Conservation (phyloP, 2,329 filamentous ascomycete species). For the Emergomyces pasteurianus region DNA sequence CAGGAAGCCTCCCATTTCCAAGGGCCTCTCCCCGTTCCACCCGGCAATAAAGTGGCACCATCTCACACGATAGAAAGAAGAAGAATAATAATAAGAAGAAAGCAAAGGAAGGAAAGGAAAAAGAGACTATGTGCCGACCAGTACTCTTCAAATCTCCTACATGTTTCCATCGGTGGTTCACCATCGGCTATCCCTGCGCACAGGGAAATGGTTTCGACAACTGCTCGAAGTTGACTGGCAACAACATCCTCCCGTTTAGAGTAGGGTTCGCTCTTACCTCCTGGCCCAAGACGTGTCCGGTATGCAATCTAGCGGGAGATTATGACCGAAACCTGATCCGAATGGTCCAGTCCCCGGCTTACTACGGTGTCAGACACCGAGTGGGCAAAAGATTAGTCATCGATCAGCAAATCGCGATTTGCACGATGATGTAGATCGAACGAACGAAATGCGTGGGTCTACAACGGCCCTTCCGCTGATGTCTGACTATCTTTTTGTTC, state of each 20-base stretch:
- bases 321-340: constrained; percentile 21
- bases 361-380: constrained; percentile 2
- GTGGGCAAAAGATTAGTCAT: constrained; percentile 1
- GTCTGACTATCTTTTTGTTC: neutral
- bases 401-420: neutral
- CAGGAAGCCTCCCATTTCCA: neutral
- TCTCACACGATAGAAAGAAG: neutral
- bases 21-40: no score
- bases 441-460: neutral
- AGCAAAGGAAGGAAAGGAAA: no score
- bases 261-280: constrained; percentile 11
- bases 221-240: constrained; percentile 13
- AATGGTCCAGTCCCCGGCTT: constrained; percentile 11
- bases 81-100: no score
- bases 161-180: constrained; percentile 40
- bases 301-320: constrained; percentile 19
- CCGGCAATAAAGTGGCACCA: neutral
- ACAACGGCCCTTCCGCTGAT: neutral
- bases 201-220: constrained; percentile 18
- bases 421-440: constrained; percentile 8
- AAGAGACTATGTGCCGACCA: constrained; percentile 35
- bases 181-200: constrained; percentile 34
- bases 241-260: constrained; percentile 7
- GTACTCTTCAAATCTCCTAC: constrained; percentile 33
- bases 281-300: constrained; percentile 18